A percentile compares a stretch with the other conserved stretches of the same genome.
Conservation (phyloP, 148 eudicot genomes). For the Rheum nobile region DNA sequence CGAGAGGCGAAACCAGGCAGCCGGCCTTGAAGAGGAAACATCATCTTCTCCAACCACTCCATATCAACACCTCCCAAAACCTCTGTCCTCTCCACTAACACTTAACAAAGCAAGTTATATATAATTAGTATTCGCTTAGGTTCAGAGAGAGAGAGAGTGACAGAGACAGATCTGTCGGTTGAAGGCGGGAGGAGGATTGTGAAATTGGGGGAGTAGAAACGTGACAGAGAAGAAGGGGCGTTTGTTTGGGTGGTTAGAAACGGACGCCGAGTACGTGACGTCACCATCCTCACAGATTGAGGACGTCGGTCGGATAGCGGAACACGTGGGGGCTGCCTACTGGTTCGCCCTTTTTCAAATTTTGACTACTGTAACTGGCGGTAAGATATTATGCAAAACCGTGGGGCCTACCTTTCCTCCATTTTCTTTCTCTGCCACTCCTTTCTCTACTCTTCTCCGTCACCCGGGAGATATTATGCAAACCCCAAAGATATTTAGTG, state of each 20-base stretch:
- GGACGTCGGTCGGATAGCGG: not conserved
- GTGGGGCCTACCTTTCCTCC: not conserved
- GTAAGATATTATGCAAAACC: not conserved
- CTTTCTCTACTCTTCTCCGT: not conserved
- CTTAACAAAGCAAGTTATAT: not conserved
- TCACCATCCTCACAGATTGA: not conserved
- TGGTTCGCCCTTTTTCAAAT: not conserved
- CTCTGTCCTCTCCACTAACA: not conserved
- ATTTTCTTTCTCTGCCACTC: not conserved
- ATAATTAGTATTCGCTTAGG: not conserved
- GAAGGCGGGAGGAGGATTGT: not conserved
- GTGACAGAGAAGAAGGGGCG: not conserved
- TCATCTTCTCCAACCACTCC: constrained; percentile 23
- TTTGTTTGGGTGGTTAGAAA: not conserved
- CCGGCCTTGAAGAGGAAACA: constrained; percentile 21
- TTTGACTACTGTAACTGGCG: not conserved
- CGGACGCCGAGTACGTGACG: not conserved
- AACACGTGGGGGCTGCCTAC: not conserved
- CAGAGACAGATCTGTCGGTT: not conserved
- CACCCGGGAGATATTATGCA: too few relatives aligned
- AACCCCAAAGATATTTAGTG: too few relatives aligned
- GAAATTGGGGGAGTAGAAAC: not conserved
- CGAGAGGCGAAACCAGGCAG: constrained; percentile 25
- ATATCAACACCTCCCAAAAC: too few relatives aligned
- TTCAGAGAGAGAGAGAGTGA: not conserved